A percentile compares a stretch with the other conserved stretches of the same genome.
Conservation (phyloP, 345 rosid genomes). For the Combretum micranthum region DNA sequence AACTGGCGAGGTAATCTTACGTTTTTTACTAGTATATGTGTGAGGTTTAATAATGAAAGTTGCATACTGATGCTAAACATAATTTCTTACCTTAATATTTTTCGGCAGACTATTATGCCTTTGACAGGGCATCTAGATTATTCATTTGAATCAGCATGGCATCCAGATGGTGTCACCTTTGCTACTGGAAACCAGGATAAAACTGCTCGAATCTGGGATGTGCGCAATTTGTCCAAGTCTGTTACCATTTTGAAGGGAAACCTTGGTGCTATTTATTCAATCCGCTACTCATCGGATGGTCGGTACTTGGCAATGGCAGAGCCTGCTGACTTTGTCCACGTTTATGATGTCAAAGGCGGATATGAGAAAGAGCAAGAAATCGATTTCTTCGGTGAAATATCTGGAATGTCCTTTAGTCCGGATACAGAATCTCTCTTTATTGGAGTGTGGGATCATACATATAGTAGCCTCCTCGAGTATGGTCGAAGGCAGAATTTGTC, state of each 20-base stretch:
- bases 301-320: constrained; percentile 67
- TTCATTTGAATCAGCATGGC: constrained; percentile 85
- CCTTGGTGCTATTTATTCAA: constrained; percentile 65
- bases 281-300: constrained; percentile 61
- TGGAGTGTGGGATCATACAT: constrained; percentile 84
- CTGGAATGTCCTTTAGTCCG: constrained; percentile 74
- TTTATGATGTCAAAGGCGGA: constrained; percentile 49
- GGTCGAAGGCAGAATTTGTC: constrained; percentile 55
- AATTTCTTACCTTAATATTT: too few species aligned
- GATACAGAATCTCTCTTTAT: constrained; percentile 70
- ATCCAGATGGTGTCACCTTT: constrained; percentile 65
- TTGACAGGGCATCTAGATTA: constrained; percentile 60
- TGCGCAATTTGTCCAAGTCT: constrained; percentile 47
- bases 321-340: constrained; percentile 84
- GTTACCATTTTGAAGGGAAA: constrained; percentile 60
- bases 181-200: constrained; percentile 86
- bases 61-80: constrained; percentile 4
- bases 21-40: too few species aligned
- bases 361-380: constrained; percentile 70
- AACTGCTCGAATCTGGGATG: constrained; percentile 72
- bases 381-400: constrained; percentile 80
- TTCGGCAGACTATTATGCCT: constrained; percentile 34
- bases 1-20: constrained; percentile 42
- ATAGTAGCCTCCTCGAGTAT: constrained; percentile 78
- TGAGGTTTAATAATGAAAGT: too few species aligned